A percentile compares a stretch with the other conserved stretches of the same genome.
These are phyloP conservation scores for Corymbia citriodora DNA, from an alignment of 441 rosid species.

Conservation along the genomic window DNA sequence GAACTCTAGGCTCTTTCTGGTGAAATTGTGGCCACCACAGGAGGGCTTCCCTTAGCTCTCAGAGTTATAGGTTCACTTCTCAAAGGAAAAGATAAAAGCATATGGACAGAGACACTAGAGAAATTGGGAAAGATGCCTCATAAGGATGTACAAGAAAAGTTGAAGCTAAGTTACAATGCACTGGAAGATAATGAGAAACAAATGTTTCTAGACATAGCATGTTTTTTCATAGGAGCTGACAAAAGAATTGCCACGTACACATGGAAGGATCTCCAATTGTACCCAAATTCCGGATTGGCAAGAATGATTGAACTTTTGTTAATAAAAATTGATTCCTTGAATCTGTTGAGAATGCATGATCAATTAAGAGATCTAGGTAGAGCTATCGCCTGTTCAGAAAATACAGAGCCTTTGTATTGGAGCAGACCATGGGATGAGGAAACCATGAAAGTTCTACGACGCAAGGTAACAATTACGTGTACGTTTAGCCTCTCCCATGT, in stretches of 20 bases:
- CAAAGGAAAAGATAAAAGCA: rapidly evolving
- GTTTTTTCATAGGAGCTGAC: neutral
- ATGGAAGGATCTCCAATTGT: neutral
- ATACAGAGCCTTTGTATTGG: rapidly evolving
- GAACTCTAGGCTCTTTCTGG: rapidly evolving
- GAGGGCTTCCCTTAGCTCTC: neutral
- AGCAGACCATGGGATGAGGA: neutral
- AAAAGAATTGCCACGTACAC: neutral
- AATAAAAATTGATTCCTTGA: rapidly evolving
- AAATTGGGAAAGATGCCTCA: no score
- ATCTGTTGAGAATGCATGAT: neutral
- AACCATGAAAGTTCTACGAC: rapidly evolving
- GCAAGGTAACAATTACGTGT: neutral
- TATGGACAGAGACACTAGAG: rapidly evolving
- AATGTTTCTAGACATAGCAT: neutral
- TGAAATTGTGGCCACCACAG: neutral
- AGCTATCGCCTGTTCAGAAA: rapidly evolving
- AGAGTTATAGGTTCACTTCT: neutral
- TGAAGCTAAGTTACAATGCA: rapidly evolving
- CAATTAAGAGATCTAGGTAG: neutral
- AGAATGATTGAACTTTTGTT: rapidly evolving
- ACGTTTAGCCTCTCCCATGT: no score
- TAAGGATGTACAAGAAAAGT: neutral
- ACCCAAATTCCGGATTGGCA: rapidly evolving
- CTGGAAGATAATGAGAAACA: rapidly evolving